Percentiles rank a stretch among this genome's conserved stretches.
phyloP scores from a whole-genome alignment of 2,329 filamentous ascomycete genomes.

The Cytospora mali region DNA sequence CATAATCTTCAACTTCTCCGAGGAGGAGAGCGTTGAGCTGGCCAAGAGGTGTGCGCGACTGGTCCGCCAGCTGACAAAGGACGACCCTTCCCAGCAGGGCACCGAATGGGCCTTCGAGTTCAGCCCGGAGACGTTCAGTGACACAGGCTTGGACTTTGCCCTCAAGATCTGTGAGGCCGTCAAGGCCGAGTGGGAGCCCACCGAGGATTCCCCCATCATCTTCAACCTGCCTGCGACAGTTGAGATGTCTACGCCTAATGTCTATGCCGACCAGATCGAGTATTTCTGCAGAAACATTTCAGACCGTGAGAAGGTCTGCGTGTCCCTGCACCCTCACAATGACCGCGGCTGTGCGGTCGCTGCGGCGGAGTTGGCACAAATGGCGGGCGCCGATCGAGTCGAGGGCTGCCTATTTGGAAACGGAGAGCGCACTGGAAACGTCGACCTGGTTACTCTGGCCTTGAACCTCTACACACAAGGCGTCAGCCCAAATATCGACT shows the following conservation, averaged over 20 bases:
- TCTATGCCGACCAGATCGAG: constrained; percentile 95
- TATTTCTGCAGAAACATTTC: constrained; percentile 88
- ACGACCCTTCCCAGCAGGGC: constrained; percentile 58
- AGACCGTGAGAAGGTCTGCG: constrained; percentile 82
- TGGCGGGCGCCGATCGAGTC: constrained; percentile 93
- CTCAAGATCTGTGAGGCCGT: constrained; percentile 88
- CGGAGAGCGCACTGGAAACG: constrained; percentile 92
- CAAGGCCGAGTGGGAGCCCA: constrained; percentile 89
- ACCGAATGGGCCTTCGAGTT: constrained; percentile 81
- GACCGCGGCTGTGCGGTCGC: constrained; percentile 89
- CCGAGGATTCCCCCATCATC: constrained; percentile 79
- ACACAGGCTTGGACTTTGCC: constrained; percentile 82
- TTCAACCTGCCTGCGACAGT: constrained; percentile 97
- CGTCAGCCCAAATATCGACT: constrained; percentile 81
- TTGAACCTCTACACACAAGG: constrained; percentile 96
- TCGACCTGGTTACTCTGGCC: constrained; percentile 89
- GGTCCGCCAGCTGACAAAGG: constrained; percentile 87
- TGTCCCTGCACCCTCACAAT: constrained; percentile 93
- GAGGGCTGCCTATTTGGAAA: constrained; percentile 95
- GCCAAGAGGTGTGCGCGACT: constrained; percentile 86
- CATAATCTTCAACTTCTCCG: constrained; percentile 85
- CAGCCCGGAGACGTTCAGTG: constrained; percentile 87
- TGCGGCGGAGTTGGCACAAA: constrained; percentile 88
- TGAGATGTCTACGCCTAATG: constrained; percentile 91
- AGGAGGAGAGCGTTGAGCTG: constrained; percentile 78